Evolutionary conservation across 768 basidiomycete genomes (phyloP), one percentile per base, ranked within the genome.

Genomic region (Mycena filopes): DNA sequence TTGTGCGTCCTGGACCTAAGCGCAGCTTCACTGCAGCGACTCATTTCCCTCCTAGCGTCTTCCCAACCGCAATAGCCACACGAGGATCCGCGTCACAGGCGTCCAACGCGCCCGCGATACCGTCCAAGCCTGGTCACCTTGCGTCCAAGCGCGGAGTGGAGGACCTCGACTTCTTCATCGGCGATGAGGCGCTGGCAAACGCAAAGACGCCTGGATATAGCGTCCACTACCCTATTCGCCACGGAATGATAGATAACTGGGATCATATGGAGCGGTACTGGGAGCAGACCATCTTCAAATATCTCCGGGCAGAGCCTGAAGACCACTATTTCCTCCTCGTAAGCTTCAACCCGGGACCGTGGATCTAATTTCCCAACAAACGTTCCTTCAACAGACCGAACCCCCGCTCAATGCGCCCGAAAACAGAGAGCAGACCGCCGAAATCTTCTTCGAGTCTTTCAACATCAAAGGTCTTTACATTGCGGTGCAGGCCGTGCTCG

Each of bases 251-350:
- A 73, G 96, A 98, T 67, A 98, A 98, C 73, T 96, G 95, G 95
- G 95, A 96, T 77, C 89, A 98, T 70, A 99, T 99, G 96, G 97
- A 99, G 77, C 85, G 96, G 29, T 98, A 96, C 80, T 99, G 98
- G 98, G 96, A 98, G 78, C 97, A 99, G 83, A 94, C 92, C 69
- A 99, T 99, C 86, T 99, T 99, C 89, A 99, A 99, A 80, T 99
- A 99, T 82, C 85, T 99, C 65, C 86, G 97, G 60, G 96, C 96
- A 10, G 98, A 99, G 79, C 98, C 98, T 16, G 98, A 99, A 80
- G 97, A 99, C 80, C 98, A 99, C 78, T 93, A 98, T 79, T 99
- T 99, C 80, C 87, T 99, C 51, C 82, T 99, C 75, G 97, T 98
- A 71, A 77, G 96, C 82, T 16, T 53, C 31, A 36, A 33, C 49